Evolutionary conservation across 2,329 filamentous ascomycete genomes (phyloP).

Genomic region (Pestalotiopsis sp.): DNA sequence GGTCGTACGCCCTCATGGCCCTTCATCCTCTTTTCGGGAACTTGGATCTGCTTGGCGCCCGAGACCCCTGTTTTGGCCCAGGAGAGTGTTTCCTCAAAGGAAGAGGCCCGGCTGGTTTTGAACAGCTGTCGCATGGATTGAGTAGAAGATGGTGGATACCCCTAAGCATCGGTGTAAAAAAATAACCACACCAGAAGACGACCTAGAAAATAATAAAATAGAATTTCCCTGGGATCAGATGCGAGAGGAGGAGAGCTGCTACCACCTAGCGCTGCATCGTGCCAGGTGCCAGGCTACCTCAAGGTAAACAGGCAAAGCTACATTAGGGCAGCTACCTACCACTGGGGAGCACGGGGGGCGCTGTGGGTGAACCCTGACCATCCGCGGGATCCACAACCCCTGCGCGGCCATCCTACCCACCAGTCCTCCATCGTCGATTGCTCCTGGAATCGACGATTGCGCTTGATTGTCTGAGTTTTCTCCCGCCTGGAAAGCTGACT

Average conservation of each 20-base stretch:
- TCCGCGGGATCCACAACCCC: neutral
- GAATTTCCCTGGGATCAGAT: neutral
- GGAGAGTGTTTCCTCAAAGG: neutral
- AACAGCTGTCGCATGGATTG: too few species aligned
- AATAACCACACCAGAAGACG: neutral
- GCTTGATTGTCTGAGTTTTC: constrained; percentile 12
- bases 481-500: neutral
- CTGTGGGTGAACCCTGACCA: constrained; percentile 3
- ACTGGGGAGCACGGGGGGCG: neutral
- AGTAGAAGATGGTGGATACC: neutral
- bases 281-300: too few species aligned
- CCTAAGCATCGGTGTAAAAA: neutral
- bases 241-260: too few species aligned
- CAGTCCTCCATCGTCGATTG: constrained; percentile 18
- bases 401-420: neutral
- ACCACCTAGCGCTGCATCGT: too few species aligned
- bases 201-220: neutral
- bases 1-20: neutral
- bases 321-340: neutral
- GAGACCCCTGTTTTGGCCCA: neutral
- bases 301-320: too few species aligned
- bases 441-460: constrained; percentile 24
- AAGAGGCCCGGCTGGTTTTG: neutral
- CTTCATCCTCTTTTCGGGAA: neutral
- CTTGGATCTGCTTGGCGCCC: neutral